Evolutionary conservation across 2,329 filamentous ascomycete genomes (phyloP), one percentile per base, ranked within the genome.

Genomic region (Cercospora sp.): DNA sequence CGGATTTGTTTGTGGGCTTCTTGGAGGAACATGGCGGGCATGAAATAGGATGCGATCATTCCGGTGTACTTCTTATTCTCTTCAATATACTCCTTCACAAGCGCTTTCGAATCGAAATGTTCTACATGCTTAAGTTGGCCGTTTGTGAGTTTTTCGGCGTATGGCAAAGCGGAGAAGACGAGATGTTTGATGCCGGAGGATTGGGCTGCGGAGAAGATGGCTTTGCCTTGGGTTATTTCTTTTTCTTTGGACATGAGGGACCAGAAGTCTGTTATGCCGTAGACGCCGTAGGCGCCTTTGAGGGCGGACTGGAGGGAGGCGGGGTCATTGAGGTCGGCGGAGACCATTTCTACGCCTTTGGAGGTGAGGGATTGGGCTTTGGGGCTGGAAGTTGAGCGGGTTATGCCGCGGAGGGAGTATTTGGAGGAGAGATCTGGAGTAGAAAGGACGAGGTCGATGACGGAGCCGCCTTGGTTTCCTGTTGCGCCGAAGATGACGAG

Each of bases 401-500:
- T 87, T 20, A 89, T 80, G 58, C 81, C 88, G 31, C 87, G 85
- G 45, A 90, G 79, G 5, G 79, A 75, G 80, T 83, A 88, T 48
- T 82, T 76, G 55, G 81, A 78, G n/a, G 79, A 80, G 1, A 85
- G 78, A 59, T 82, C 78, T 0, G 83, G 76, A 73, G 80, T 78
- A 26, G 74, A 70, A 10, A 84, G 79, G 18, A 86, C 75, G 45
- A 75, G 73, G 33, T 79, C 76, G 61, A 86, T 83, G 57, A 89
- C 81, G 8, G 85, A 86, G 69, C 85, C 84, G 60, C 88, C 88
- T 78, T 90, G 88, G 67, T 85, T 83, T 67, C 87, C 86, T 18
- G 87, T 89, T 53, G 86, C 84, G 30, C 87, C 87, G 72, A 89
- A 85, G 12, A 89, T 81, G 55, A 84, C 84, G 74, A 88, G 80